phyloP scores from a whole-genome alignment of 805 yeast genomes.

The Barnettozyma pratensis region DNA sequence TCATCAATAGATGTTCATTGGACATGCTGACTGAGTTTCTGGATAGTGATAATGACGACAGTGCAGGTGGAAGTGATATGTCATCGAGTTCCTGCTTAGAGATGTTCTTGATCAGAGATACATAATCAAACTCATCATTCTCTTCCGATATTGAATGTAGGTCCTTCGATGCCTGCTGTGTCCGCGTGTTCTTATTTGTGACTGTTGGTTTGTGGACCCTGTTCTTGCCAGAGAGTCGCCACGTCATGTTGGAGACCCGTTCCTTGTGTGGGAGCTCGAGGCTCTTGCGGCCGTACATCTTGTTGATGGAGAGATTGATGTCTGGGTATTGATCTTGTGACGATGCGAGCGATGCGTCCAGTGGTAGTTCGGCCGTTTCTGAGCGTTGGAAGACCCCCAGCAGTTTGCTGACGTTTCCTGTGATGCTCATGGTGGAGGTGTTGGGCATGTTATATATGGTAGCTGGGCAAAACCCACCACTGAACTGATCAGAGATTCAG shows the following conservation, averaged over 20 bases:
- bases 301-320: neutral
- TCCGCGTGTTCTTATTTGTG: neutral
- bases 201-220: neutral
- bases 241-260: neutral
- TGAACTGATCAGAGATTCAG: too few species aligned
- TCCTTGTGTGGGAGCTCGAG: neutral
- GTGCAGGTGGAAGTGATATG: neutral
- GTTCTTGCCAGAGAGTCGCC: neutral
- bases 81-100: neutral
- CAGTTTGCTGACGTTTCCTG: neutral
- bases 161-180: too few species aligned
- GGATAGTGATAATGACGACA: neutral
- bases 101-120: neutral
- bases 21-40: neutral
- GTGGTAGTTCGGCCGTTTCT: neutral
- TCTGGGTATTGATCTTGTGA: neutral
- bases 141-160: neutral
- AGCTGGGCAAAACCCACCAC: neutral
- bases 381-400: neutral
- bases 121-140: neutral
- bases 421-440: neutral
- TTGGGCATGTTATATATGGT: neutral
- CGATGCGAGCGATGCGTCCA: neutral
- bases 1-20: neutral
- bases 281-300: neutral